Base-by-base conservation (phyloP, 1,284 basidiomycete genomes). In the Pisolithus thermaeus region DNA sequence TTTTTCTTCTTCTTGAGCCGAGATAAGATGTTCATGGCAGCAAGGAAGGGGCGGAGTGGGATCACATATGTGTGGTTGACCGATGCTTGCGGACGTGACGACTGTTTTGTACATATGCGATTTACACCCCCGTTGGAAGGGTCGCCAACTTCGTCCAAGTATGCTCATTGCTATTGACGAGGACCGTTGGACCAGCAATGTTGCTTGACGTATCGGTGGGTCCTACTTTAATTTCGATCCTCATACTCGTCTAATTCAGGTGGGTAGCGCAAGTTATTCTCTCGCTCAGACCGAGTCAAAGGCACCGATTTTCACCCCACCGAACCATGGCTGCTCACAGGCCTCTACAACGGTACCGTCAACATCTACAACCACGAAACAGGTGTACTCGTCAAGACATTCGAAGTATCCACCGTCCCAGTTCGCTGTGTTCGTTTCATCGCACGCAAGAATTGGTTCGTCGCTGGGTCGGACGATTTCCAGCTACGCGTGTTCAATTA, bases 281-380 rank as follows among this genome's bases (percentile, higher is more conserved):
- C 90, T 57, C 84, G 96, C 60, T 97, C 94, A 56, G 94, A 96
- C 72, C 87, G 97, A 63, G 96, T 99, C 72, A 99, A 99, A 74
- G 88, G 90, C 56, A 88, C 97, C 64, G 95, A 97, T 71, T 97
- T 98, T 67, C 97, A 99, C 66, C 93, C 95, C 14, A 95, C 94
- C 28, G 95, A 99, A 70, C 95, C 96, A 50, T 90, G 87, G 86
- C 73, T 89, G 22, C 74, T 90, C 52, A 77, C 86, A 7, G 93
- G 92, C 52, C 81, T 97, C 37, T 96, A 96, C 75, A 97, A 97
- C 59, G 97, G 97, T 62, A 83, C 90, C 37, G 97, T 97, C 59
- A 92, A 95, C 78, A 97, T 99, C 66, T 97, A 97, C 79, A 96
- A 98, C 74, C 88, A 93, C 67, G 92, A 96, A 59, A 97, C 96